Evolutionary conservation across 2,329 filamentous ascomycete genomes (phyloP), one percentile per base, ranked within the genome.

Genomic region (Aspergillus quadrilineatus): DNA sequence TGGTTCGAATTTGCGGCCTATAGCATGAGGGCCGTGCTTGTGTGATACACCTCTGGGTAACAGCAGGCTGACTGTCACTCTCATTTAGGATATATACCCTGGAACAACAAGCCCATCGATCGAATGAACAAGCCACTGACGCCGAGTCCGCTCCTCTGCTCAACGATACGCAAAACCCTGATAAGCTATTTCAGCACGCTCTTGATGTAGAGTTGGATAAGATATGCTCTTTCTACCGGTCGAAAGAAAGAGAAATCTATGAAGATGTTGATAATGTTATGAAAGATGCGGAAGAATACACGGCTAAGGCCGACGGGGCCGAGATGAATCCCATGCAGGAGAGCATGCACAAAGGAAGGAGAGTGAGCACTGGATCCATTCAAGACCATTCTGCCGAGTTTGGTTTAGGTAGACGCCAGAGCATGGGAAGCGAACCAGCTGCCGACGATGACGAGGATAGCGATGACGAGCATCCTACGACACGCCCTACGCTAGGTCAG

Each of bases 171-270:
- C 75, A 80, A 45, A 88, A 95, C 57, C 88, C 92, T 12, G 92
- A 97, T 71, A 82, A 85, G 39, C 82, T 92, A 57, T 99, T 99
- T 72, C 82, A 83, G 62, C 86, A 86, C 61, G 87, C 92, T 41
- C 83, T 99, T 15, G 91, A 95, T 68, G 83, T 89, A 42, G 94
- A 99, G 73, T 79, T 99, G 50, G 92, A 97, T 69, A 97, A 97
- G 80, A 91, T 99, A 59, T 89, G 85, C 67, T 89, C 88, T 0
- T 99, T 99, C 73, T 97, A 94, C 74, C 83, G 87, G 60, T 77
- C 90, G 59, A 99, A 99, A 74, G 92, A 99, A 75, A 80, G 85
- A 26, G 93, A 97, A 72, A 86, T 99, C 12, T 85, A 89, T 58
- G 86, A 88, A 51, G 93, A 97, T 71, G 85, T 93, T 7, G 85